These are phyloP conservation scores for Simplicillium sp. DNA, from an alignment of 2,329 filamentous ascomycete genomes.

Conservation along the genomic window DNA sequence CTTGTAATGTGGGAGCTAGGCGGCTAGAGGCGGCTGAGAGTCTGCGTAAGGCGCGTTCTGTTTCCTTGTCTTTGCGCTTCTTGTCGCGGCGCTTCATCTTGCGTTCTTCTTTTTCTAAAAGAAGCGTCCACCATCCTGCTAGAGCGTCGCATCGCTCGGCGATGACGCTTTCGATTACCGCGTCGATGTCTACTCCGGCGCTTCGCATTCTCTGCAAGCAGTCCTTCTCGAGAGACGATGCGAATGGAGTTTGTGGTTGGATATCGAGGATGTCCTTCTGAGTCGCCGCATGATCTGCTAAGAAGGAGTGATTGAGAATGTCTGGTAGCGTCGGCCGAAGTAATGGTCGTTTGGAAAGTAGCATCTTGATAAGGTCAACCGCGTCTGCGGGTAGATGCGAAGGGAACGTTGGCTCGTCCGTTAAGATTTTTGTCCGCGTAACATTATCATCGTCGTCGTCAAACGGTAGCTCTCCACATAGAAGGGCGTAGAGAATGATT, in stretches of 20 bases:
- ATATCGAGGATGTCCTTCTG: conserved; percentile 85
- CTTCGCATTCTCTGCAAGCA: conserved; percentile 87
- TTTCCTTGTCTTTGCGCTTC: conserved; percentile 77
- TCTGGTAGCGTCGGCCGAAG: conserved; percentile 74
- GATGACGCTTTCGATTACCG: conserved; percentile 88
- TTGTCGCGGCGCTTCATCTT: conserved; percentile 73
- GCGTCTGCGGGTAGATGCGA: conserved; percentile 72
- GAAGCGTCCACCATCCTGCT: conserved; percentile 90
- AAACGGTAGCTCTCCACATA: conserved; percentile 83
- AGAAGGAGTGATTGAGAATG: conserved; percentile 78
- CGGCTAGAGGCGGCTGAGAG: conserved; percentile 86
- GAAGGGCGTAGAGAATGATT: conserved; percentile 72
- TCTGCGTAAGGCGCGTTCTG: conserved; percentile 69
- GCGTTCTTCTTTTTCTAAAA: conserved; percentile 89
- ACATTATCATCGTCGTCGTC: conserved; percentile 90
- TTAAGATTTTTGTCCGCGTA: conserved; percentile 77
- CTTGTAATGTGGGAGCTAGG: conserved; percentile 64
- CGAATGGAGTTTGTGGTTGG: conserved; percentile 72
- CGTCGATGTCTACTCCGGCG: conserved; percentile 87
- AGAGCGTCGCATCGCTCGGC: conserved; percentile 82
- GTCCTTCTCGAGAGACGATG: conserved; percentile 79
- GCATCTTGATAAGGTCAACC: conserved; percentile 60
- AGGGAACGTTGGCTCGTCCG: conserved; percentile 77
- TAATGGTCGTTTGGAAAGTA: conserved; percentile 88
- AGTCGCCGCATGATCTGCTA: conserved; percentile 75